These are phyloP conservation scores for Acephala macrosclerotiorum DNA, from an alignment of 2,329 filamentous ascomycete species.

Conservation along the genomic window DNA sequence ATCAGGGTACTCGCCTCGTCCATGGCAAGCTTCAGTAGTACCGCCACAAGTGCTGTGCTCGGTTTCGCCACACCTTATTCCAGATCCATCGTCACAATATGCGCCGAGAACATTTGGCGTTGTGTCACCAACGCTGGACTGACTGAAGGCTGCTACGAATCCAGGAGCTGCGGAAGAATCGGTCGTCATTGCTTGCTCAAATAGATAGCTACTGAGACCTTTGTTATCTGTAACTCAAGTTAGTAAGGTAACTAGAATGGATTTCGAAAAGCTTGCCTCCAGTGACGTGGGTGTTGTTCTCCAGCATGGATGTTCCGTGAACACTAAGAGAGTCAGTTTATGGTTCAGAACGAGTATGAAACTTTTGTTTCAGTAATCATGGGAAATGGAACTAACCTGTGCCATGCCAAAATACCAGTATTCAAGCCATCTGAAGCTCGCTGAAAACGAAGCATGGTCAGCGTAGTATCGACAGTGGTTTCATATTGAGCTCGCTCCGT, in stretches of 20 bases:
- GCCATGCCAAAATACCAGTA: slow-evolving; percentile 88
- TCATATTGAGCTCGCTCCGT: slow-evolving; percentile 75
- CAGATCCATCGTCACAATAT: slow-evolving; percentile 86
- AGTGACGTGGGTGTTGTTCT: slow-evolving; percentile 89
- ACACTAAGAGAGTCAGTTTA: slow-evolving; percentile 55
- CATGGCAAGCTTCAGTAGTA: slow-evolving; percentile 73
- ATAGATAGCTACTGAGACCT: slow-evolving; percentile 84
- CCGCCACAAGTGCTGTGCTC: slow-evolving; percentile 84
- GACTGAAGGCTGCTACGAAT: slow-evolving; percentile 91
- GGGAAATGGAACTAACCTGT: slow-evolving; percentile 48
- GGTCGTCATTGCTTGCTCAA: slow-evolving; percentile 73
- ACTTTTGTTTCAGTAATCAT: background rate
- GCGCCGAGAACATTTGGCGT: slow-evolving; percentile 87
- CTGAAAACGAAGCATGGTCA: slow-evolving; percentile 83
- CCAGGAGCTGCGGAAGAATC: slow-evolving; percentile 64
- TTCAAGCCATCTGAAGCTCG: slow-evolving; percentile 76
- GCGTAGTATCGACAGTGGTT: slow-evolving; percentile 69
- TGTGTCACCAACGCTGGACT: slow-evolving; percentile 90
- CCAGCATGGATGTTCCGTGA: slow-evolving; percentile 88
- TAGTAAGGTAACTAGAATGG: background rate
- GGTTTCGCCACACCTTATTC: slow-evolving; percentile 68
- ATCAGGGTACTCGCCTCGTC: slow-evolving; percentile 53
- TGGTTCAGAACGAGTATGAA: background rate
- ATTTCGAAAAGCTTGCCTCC: slow-evolving; percentile 51
- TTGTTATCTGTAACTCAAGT: slow-evolving; percentile 75